Evolutionary conservation across 2,329 filamentous ascomycete species (phyloP).

Genomic region (Pestalotiopsis sp.): DNA sequence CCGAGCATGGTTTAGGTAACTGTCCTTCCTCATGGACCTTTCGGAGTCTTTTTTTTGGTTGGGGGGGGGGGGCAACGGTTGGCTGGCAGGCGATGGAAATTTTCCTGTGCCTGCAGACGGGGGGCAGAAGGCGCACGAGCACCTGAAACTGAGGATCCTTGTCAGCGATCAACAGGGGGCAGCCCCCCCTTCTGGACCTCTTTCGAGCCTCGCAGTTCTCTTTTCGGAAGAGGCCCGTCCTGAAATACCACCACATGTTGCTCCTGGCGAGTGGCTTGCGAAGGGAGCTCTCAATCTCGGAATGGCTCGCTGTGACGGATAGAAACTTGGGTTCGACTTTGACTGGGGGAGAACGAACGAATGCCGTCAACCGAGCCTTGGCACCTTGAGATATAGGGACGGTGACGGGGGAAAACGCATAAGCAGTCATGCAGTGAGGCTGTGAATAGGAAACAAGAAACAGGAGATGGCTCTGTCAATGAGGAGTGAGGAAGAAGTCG

Average conservation of each 20-base stretch:
- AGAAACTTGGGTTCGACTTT: not conserved
- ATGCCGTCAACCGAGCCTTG: not conserved
- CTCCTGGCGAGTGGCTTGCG: not conserved
- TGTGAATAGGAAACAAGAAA: not conserved
- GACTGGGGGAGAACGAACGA: not conserved
- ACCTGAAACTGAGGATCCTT: constrained; percentile 6
- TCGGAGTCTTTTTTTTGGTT: not conserved
- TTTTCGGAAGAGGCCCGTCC: constrained; percentile 1
- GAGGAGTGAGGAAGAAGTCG: not conserved
- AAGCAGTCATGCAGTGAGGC: not conserved
- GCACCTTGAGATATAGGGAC: not conserved
- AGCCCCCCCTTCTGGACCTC: no score
- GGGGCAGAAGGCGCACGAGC: not conserved
- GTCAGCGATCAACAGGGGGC: not conserved
- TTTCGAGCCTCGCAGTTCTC: no score
- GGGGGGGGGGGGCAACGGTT: not conserved
- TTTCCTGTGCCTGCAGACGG: not conserved
- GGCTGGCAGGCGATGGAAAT: not conserved
- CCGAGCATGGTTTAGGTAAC: not conserved
- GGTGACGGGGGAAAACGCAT: not conserved
- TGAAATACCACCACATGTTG: constrained; percentile 7
- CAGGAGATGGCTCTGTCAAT: not conserved
- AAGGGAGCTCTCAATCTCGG: not conserved
- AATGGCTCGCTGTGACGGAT: constrained; percentile 3
- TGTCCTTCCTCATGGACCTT: not conserved